Percentiles rank a stretch among this genome's conserved stretches.
These are phyloP conservation scores for Trifolium dubium DNA, from an alignment of 306 rosid species.

Conservation along the genomic window DNA sequence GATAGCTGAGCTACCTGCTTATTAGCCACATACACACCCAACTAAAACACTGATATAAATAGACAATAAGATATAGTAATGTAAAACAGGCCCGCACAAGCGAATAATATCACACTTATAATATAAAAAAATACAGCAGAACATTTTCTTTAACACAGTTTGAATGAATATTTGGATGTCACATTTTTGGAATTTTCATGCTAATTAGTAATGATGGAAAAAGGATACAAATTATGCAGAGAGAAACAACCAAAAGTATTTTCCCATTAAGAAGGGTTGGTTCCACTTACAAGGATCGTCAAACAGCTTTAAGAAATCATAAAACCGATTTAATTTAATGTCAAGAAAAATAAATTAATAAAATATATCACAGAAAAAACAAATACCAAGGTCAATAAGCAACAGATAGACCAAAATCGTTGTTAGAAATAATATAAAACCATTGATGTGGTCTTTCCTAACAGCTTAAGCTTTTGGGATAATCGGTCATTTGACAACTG, in stretches of 20 bases:
- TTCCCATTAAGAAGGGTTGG: neutral
- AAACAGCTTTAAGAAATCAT: constrained; percentile 22
- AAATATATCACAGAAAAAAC: constrained; percentile 4
- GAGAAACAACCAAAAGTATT: constrained; percentile 3
- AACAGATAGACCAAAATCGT: constrained; percentile 18
- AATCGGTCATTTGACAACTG: no score
- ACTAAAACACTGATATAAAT: constrained; percentile 20
- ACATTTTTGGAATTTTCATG: constrained; percentile 20
- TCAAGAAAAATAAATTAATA: neutral
- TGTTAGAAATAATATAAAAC: no score
- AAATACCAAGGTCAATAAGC: neutral
- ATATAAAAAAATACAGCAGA: constrained; percentile 18
- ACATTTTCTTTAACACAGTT: constrained; percentile 5
- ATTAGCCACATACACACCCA: constrained; percentile 26
- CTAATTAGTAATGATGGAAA: constrained; percentile 6
- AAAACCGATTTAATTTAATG: neutral
- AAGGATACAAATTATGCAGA: neutral
- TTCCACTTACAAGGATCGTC: neutral
- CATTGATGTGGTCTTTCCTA: no score
- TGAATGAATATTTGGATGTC: constrained; percentile 5
- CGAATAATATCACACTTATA: constrained; percentile 13
- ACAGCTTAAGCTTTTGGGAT: no score
- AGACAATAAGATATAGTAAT: constrained; percentile 27
- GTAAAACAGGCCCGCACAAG: constrained; percentile 4
- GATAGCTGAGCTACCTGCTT: constrained; percentile 90